Base-by-base conservation (phyloP, 2,329 filamentous ascomycete genomes). In the Fusarium xyrophilum region DNA sequence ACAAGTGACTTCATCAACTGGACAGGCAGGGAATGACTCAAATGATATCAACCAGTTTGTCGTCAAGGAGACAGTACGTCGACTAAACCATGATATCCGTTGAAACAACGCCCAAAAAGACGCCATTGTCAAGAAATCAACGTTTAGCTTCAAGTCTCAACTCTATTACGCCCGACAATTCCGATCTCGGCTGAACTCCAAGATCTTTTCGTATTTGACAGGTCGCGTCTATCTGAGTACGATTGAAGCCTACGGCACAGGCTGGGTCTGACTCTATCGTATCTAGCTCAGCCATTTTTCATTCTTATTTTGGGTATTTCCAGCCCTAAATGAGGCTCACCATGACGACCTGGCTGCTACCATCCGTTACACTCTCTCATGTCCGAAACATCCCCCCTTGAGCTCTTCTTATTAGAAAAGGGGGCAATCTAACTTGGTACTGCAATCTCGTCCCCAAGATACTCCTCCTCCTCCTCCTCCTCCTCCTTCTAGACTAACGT, bases 311-410 rank as follows among this genome's bases (percentile, higher is more conserved):
- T 56, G 47, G 51, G 51, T 8, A 61, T 56, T 62, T n/a, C 33
- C 65, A 68, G 60, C 60, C 65, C 65, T 62, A 58, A 66, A 53
- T 35, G 50, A 66, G 47, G 38, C 65, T 62, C 47, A 19, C n/a
- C 30, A 66, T 66, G 65, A 55, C 61, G 65, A 42, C 51, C 36
- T 53, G 32, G 50, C 65, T 61, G 47, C 63, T 68, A 52, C 21
- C 50, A 38, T 48, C 50, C 53, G 42, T 48, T 46, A 63, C 57
- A 62, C 44, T 42, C 52, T 48, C 33, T 35, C 48, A 40, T n/a
- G 27, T 50, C 48, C 54, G 30, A 27, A 30, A 61, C 55, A 33
- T 43, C 23, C 42, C 47, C 33, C 33, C 35, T 46, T 47, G 44
- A n/a, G 43, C 19, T 53, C 32, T 43, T 27, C n/a, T 38, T 27